These are phyloP conservation scores for Termitomyces sp. DNA, from an alignment of 768 basidiomycete genomes.

Conservation along the genomic window DNA sequence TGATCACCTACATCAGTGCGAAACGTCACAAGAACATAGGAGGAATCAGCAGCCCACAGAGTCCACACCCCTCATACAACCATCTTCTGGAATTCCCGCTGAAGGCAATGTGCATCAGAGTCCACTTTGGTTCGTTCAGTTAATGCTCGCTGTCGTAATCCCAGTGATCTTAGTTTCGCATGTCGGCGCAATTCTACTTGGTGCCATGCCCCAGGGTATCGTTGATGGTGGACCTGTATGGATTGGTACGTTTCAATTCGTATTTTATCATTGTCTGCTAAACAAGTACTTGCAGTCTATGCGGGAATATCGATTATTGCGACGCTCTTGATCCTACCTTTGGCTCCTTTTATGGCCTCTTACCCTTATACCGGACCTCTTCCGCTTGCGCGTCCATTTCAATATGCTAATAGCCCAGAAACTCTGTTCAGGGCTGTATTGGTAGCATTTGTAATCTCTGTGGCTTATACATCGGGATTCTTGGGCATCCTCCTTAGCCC, in stretches of 20 bases:
- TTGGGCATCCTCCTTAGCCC: slow-evolving; percentile 5
- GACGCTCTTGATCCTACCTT: slow-evolving; percentile 51
- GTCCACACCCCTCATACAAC: slow-evolving; percentile 49
- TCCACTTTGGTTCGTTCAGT: slow-evolving; percentile 56
- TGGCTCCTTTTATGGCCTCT: slow-evolving; percentile 53
- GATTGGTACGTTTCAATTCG: slow-evolving; percentile 36
- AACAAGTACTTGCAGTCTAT: slow-evolving; percentile 43
- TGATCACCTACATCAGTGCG: slow-evolving; percentile 10
- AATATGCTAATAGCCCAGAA: slow-evolving; percentile 2
- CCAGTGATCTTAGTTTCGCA: slow-evolving; percentile 53
- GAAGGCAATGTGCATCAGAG: slow-evolving; percentile 16
- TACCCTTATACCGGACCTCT: slow-evolving; percentile 2
- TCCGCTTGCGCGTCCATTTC: background rate
- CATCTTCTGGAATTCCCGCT: background rate
- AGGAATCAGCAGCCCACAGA: slow-evolving; percentile 40
- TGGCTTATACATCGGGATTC: slow-evolving; percentile 30
- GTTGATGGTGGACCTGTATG: slow-evolving; percentile 55
- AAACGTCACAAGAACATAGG: slow-evolving; percentile 22
- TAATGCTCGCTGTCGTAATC: slow-evolving; percentile 49
- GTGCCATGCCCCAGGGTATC: slow-evolving; percentile 52
- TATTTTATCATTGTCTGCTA: background rate
- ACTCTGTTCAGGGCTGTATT: slow-evolving; percentile 17
- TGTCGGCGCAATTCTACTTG: slow-evolving; percentile 42
- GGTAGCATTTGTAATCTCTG: slow-evolving; percentile 35
- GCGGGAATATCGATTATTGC: slow-evolving; percentile 39